Conservation (phyloP, 805 yeast species). For the Kluyveromyces aestuarii region DNA sequence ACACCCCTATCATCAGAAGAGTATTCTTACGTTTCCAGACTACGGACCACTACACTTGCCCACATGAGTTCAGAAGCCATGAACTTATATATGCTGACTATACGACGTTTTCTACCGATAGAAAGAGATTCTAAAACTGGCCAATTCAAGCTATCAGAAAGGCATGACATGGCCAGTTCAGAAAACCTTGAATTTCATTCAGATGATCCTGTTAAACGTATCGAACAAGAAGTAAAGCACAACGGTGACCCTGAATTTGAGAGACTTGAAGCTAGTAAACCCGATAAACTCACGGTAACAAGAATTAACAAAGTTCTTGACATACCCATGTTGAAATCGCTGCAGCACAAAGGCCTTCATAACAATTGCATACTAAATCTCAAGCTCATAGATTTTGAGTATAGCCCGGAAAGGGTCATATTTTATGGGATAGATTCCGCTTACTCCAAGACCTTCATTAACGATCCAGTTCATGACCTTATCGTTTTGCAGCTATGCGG, state of each 20-base stretch:
- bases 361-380: neutral
- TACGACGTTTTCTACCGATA: constrained; percentile 1
- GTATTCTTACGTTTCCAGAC: neutral
- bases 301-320: neutral
- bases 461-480: constrained; percentile 2
- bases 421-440: constrained; percentile 6
- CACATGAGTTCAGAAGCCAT: neutral
- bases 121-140: neutral
- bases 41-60: constrained; percentile 4
- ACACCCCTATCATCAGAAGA: constrained; percentile 2
- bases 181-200: neutral
- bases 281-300: neutral
- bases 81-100: neutral
- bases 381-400: neutral
- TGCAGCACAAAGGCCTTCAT: neutral
- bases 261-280: neutral
- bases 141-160: neutral
- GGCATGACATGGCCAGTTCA: neutral
- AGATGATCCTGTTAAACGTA: neutral
- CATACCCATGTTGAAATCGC: neutral
- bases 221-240: neutral
- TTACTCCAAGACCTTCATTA: constrained; percentile 9
- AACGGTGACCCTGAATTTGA: neutral
- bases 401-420: neutral
- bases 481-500: constrained; percentile 11